A percentile compares a stretch with the other conserved stretches of the same genome.
phyloP scores from a whole-genome alignment of 176 grass and related monocot species.

The Ampelocalamus luodianensis region DNA sequence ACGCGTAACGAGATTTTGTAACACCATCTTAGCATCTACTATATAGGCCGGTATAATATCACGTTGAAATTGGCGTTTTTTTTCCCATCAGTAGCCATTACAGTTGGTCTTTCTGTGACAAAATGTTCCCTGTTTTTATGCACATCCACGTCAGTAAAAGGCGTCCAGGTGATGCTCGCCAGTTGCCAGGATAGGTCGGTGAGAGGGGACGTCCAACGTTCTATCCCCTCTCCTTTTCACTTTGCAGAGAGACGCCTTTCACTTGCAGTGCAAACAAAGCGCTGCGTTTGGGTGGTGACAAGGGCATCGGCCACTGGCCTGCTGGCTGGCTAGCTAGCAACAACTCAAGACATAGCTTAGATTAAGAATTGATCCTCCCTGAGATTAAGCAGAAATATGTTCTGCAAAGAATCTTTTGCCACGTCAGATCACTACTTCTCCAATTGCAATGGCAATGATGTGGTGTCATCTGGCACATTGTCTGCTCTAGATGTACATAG shows the following conservation, averaged over 20 bases:
- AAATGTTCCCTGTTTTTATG: neutral
- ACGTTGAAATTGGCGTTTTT: neutral
- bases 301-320: neutral
- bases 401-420: neutral
- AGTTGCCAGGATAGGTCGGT: neutral
- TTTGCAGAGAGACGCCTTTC: neutral
- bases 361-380: neutral
- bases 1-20: neutral
- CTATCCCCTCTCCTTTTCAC: neutral
- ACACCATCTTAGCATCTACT: neutral
- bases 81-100: neutral
- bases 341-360: neutral
- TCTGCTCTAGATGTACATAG: neutral
- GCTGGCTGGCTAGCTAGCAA: neutral
- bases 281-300: neutral
- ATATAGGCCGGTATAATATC: neutral
- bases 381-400: neutral
- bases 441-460: neutral
- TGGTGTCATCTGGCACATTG: neutral
- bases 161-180: neutral
- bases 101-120: neutral
- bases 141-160: neutral
- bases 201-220: conserved; percentile 3
- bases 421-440: neutral
- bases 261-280: neutral